Conservation (phyloP, 2,329 filamentous ascomycete species). For the Colletotrichum sp. region DNA sequence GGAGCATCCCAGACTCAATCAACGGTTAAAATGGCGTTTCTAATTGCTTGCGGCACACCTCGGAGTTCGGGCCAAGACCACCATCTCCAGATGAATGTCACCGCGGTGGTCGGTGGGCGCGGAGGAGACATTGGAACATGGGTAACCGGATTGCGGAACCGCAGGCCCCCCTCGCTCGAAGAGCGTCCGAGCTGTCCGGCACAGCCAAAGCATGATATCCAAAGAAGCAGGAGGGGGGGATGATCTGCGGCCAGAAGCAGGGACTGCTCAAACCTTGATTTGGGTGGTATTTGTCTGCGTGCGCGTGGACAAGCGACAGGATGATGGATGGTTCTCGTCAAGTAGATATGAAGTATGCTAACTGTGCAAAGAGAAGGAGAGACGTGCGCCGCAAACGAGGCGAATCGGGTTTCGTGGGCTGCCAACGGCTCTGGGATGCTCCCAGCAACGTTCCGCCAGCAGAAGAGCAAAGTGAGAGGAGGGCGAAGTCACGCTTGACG, state of each 20-base stretch:
- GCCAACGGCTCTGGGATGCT: background rate
- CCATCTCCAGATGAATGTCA: background rate
- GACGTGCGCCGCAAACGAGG: background rate
- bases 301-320: background rate
- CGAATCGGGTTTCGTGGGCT: background rate
- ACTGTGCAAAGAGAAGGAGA: background rate
- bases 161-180: background rate
- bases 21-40: background rate
- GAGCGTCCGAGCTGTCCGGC: slow-evolving; percentile 1
- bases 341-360: background rate
- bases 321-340: background rate
- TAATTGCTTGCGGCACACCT: background rate
- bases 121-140: background rate
- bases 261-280: slow-evolving; percentile 1
- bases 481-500: background rate
- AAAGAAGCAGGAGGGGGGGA: background rate
- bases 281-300: background rate
- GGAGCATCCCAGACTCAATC: background rate
- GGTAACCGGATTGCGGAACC: background rate
- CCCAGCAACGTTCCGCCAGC: background rate
- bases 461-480: background rate
- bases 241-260: slow-evolving; percentile 1
- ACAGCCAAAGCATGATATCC: background rate
- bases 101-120: background rate
- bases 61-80: background rate